A percentile compares a stretch with the other conserved stretches of the same genome.
Evolutionary conservation across 1,284 basidiomycete species (phyloP).

Genomic region (Moesziomyces antarcticus): DNA sequence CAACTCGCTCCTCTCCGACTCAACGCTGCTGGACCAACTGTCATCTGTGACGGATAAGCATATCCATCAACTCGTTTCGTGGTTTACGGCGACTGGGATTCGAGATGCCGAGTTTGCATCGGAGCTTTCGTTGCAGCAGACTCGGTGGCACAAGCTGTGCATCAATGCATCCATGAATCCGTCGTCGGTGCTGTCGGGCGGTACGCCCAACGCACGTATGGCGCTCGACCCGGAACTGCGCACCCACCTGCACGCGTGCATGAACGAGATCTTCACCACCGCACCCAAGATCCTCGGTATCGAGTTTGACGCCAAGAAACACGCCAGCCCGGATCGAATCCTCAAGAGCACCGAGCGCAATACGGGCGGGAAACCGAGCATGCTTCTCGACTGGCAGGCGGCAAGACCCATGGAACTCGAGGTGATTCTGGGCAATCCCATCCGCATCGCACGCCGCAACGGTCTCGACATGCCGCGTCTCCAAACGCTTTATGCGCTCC

Average conservation of each 20-base stretch:
- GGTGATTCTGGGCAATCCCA: constrained; percentile 66
- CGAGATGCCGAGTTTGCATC: constrained; percentile 69
- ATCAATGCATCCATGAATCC: constrained; percentile 70
- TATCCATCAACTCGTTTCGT: constrained; percentile 54
- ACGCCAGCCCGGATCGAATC: constrained; percentile 68
- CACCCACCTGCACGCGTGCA: constrained; percentile 67
- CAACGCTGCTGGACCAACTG: constrained; percentile 18
- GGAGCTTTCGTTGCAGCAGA: constrained; percentile 69
- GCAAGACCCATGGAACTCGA: constrained; percentile 69
- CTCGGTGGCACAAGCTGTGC: constrained; percentile 70
- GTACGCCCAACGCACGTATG: constrained; percentile 69
- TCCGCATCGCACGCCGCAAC: constrained; percentile 67
- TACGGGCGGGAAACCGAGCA: constrained; percentile 68
- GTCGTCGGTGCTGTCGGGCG: constrained; percentile 69
- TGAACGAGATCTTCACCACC: constrained; percentile 69
- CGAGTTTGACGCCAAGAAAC: constrained; percentile 63
- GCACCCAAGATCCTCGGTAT: constrained; percentile 67
- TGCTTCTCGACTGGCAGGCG: constrained; percentile 70
- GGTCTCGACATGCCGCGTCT: constrained; percentile 69
- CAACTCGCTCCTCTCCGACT: constrained; percentile 27
- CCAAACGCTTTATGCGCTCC: constrained; percentile 69
- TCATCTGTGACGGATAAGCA: constrained; percentile 14
- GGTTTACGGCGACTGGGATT: constrained; percentile 67
- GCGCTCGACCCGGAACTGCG: constrained; percentile 67
- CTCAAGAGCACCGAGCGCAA: constrained; percentile 68